Conservation (phyloP, 2,329 filamentous ascomycete species). For the Penicillium sp. region DNA sequence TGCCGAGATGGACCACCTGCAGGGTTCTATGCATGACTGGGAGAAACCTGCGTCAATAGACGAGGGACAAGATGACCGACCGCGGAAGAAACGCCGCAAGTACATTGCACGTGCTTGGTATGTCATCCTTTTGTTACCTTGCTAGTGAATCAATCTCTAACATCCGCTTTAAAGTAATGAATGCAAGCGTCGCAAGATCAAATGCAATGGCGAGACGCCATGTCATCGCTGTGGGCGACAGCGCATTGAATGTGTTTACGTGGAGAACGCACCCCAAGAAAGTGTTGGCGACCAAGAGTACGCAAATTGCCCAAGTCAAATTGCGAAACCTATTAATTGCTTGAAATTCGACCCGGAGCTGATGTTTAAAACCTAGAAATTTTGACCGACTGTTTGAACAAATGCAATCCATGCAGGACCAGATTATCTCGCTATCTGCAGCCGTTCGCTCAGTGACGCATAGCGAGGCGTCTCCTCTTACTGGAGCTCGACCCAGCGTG, state of each 20-base stretch:
- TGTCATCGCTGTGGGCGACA: constrained; percentile 60
- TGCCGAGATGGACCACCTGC: neutral
- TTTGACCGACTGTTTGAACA: constrained; percentile 31
- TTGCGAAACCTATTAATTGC: neutral
- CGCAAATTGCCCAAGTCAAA: constrained; percentile 51
- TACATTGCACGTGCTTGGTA: constrained; percentile 67
- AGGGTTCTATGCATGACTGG: neutral
- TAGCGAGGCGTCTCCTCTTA: constrained; percentile 19
- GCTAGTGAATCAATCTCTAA: neutral
- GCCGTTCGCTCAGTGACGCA: constrained; percentile 67
- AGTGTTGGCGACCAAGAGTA: constrained; percentile 61
- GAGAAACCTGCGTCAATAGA: neutral
- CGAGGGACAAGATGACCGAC: constrained; percentile 31
- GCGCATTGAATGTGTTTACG: constrained; percentile 38
- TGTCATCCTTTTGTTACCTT: constrained; percentile 9
- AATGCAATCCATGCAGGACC: constrained; percentile 53
- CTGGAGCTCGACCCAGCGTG: constrained; percentile 9
- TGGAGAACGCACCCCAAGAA: constrained; percentile 72
- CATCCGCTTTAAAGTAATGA: constrained; percentile 50
- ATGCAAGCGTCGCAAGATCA: constrained; percentile 66
- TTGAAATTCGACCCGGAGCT: neutral
- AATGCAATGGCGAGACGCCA: constrained; percentile 63
- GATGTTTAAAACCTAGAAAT: constrained; percentile 12
- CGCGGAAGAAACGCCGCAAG: constrained; percentile 60
- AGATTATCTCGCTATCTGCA: constrained; percentile 73